Percentiles rank a stretch among this genome's conserved stretches.
Conservation (phyloP, 176 grass and related monocot genomes). For the Cenchrus fungigraminus region DNA sequence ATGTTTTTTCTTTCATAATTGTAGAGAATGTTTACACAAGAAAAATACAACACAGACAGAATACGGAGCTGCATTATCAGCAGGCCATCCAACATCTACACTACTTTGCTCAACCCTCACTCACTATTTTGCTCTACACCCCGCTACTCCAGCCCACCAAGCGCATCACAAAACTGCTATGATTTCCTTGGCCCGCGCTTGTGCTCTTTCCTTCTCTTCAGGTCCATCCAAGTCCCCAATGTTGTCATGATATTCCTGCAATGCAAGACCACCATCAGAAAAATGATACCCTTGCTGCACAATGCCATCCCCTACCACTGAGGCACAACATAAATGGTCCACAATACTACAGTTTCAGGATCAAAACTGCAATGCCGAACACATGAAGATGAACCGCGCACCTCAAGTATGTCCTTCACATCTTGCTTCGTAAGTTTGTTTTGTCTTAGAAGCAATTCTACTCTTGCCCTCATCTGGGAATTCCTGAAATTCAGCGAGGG, state of each 20-base stretch:
- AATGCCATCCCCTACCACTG: neutral
- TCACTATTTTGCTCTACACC: neutral
- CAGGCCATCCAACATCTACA: constrained; percentile 8
- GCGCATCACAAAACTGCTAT: constrained; percentile 56
- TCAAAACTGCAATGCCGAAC: neutral
- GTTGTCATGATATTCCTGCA: constrained; percentile 97
- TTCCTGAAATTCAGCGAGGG: constrained; percentile 56
- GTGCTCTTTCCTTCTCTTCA: constrained; percentile 93
- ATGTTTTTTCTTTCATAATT: too few species aligned
- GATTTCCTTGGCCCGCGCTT: constrained; percentile 71
- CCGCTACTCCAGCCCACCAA: neutral
- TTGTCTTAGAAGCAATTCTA: constrained; percentile 94
- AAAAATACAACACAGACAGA: constrained; percentile 13
- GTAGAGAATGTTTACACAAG: constrained; percentile 5
- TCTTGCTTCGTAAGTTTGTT: constrained; percentile 89
- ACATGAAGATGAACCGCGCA: constrained; percentile 22
- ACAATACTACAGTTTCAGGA: neutral
- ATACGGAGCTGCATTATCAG: neutral
- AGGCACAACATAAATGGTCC: neutral
- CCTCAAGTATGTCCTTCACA: constrained; percentile 86
- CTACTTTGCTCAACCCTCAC: too few species aligned
- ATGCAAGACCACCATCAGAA: neutral
- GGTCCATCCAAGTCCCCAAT: constrained; percentile 92
- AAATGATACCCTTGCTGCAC: neutral
- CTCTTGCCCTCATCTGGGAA: constrained; percentile 75